phyloP scores from a whole-genome alignment of 2,329 filamentous ascomycete species.

The Colletotrichum sidae region DNA sequence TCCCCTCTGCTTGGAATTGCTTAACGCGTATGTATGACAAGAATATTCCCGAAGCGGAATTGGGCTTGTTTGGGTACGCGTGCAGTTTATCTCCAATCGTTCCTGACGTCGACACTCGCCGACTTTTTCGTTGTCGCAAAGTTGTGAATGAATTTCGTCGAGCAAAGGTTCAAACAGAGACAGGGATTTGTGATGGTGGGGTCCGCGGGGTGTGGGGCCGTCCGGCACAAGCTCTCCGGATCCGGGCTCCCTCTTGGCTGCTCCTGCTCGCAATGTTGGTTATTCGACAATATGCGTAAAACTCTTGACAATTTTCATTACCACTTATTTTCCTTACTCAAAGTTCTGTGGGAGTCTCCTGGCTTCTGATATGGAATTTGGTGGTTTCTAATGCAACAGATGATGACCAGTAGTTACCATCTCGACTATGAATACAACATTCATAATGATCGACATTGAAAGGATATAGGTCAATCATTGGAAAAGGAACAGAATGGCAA shows the following conservation, averaged over 20 bases:
- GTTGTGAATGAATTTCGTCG: slow-evolving; percentile 27
- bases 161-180: slow-evolving; percentile 15
- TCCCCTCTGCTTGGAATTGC: too few relatives aligned
- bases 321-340: neutral
- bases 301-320: neutral
- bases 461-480: too few relatives aligned
- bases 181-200: slow-evolving; percentile 34
- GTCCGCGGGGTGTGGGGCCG: slow-evolving; percentile 37
- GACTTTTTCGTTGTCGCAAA: slow-evolving; percentile 28
- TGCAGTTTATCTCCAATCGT: neutral
- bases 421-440: neutral
- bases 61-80: too few relatives aligned
- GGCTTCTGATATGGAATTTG: too few relatives aligned
- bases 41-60: too few relatives aligned
- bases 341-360: too few relatives aligned
- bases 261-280: slow-evolving; percentile 4
- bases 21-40: too few relatives aligned
- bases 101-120: slow-evolving; percentile 3
- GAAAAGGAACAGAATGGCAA: neutral
- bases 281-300: neutral
- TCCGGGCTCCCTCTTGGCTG: slow-evolving; percentile 7
- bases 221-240: slow-evolving; percentile 31
- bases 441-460: neutral
- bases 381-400: too few relatives aligned
- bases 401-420: too few relatives aligned